Conservation (phyloP, 441 rosid genomes). For the Flueggea neowawraea region DNA sequence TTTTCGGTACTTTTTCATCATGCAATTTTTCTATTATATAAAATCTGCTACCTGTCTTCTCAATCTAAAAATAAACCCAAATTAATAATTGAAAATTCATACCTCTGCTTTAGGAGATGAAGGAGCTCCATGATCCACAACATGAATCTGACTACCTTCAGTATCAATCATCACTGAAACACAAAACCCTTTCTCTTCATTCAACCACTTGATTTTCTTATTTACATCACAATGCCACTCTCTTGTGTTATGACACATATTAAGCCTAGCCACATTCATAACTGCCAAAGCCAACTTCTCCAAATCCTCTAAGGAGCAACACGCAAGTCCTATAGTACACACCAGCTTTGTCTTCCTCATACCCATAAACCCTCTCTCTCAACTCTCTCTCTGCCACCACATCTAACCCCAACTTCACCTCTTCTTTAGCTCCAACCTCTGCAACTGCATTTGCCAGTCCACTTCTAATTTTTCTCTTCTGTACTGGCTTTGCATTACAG, state of each 20-base stretch:
- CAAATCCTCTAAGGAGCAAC: conserved; percentile 78
- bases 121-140: conserved; percentile 96
- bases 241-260: conserved; percentile 93
- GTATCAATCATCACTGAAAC: conserved; percentile 99
- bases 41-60: too few species aligned
- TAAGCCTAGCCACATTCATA: conserved; percentile 92
- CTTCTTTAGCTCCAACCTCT: too few species aligned
- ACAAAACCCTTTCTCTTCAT: conserved; percentile 90
- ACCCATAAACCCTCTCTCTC: conserved; percentile 98
- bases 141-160: conserved; percentile 98
- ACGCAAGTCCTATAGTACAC: conserved; percentile 91
- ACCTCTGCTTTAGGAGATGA: conserved; percentile 93
- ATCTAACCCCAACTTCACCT: conserved; percentile 61
- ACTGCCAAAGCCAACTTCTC: conserved; percentile 90
- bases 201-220: conserved; percentile 65
- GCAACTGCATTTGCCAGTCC: too few species aligned
- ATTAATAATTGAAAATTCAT: not conserved
- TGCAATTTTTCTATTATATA: too few species aligned
- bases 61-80: not conserved
- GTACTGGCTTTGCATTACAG: too few species aligned
- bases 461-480: too few species aligned
- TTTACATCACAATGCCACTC: conserved; percentile 88
- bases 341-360: conserved; percentile 91
- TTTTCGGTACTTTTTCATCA: too few species aligned
- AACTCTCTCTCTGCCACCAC: conserved; percentile 82